Conservation (phyloP, 1,284 basidiomycete species). For the Earliella scabrosa region DNA sequence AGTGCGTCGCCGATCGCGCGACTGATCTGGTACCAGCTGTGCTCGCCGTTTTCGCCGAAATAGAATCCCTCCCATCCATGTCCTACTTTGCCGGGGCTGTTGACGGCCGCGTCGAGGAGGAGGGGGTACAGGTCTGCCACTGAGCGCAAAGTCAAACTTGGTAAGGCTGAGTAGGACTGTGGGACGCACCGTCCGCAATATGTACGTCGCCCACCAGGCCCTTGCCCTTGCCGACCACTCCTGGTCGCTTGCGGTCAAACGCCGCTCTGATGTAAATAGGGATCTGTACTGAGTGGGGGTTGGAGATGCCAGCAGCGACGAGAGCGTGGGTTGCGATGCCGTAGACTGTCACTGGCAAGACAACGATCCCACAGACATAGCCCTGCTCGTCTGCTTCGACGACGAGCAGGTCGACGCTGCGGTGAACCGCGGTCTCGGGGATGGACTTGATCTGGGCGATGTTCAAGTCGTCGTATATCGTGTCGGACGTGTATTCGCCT, state of each 20-base stretch:
- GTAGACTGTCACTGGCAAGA: constrained; percentile 45
- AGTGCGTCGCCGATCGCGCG: constrained; percentile 39
- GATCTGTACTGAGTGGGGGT: constrained; percentile 41
- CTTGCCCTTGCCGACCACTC: constrained; percentile 37
- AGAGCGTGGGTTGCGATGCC: constrained; percentile 39
- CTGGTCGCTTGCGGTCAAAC: constrained; percentile 39
- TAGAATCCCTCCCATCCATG: constrained; percentile 49
- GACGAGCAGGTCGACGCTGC: constrained; percentile 35
- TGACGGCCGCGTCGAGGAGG: constrained; percentile 14
- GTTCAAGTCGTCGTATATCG: constrained; percentile 41
- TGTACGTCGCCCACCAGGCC: constrained; percentile 36
- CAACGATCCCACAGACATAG: constrained; percentile 41
- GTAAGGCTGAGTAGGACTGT: too few species aligned
- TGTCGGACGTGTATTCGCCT: constrained; percentile 34
- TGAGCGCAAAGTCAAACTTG: background rate
- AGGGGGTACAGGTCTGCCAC: constrained; percentile 22
- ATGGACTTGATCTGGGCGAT: constrained; percentile 38
- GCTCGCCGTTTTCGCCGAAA: constrained; percentile 48
- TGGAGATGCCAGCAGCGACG: constrained; percentile 40
- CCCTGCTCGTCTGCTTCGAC: constrained; percentile 41
- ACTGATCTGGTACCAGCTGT: constrained; percentile 38
- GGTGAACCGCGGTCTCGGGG: constrained; percentile 35
- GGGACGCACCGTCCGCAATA: constrained; percentile 36
- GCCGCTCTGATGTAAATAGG: constrained; percentile 36
- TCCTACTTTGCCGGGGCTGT: constrained; percentile 9